Base-by-base conservation (phyloP, 2,329 filamentous ascomycete genomes). In the Apiospora phragmitis region DNA sequence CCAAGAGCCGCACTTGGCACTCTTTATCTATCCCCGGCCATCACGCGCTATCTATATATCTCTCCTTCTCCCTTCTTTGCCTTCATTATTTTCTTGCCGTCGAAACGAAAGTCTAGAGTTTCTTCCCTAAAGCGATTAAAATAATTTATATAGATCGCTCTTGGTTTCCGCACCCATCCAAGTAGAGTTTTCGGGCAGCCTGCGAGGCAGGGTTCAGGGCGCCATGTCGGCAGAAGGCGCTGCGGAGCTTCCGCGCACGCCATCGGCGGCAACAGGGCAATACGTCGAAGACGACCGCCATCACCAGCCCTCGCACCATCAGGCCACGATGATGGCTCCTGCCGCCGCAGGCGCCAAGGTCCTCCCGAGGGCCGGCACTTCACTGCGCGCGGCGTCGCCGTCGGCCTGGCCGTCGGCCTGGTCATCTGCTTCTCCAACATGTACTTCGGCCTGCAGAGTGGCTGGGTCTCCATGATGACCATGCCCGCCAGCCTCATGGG, bases 361-460 rank as follows among this genome's bases (percentile, higher is more conserved):
- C 71, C 78, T 80, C 24, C 79, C 16, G 80, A 81, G 3, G 86
- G 86, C 68, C 89, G 89, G 65, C 94, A 94, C 83, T 98, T 99
- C 83, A 98, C 96, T 0, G 71, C 92, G 35, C 92, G 96, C 70
- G 94, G 94, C 68, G 87, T 98, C 49, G 79, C 90, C 6, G 94
- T 93, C 38, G 96, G 96, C 21, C 85, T 97, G 7, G 84, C 89
- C 4, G 96, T 99, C 73, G 96, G 96, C 51, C 89, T 96, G 5
- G 86, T 98, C 70, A 97, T 98, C 77, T 96, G 93, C 79, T 97
- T 97, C 80, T 97, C 94, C 68, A 99, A 99, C 80, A 98, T 97
- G 86, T 99, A 98, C 81, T 99, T 99, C 80, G 96, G 96, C n/a
- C 86, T 99, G 42, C 96, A 98, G 83, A 97, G 94, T 38, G 85